Conservation (phyloP, 495 filamentous ascomycete species). For the Talaromyces adpressus region DNA sequence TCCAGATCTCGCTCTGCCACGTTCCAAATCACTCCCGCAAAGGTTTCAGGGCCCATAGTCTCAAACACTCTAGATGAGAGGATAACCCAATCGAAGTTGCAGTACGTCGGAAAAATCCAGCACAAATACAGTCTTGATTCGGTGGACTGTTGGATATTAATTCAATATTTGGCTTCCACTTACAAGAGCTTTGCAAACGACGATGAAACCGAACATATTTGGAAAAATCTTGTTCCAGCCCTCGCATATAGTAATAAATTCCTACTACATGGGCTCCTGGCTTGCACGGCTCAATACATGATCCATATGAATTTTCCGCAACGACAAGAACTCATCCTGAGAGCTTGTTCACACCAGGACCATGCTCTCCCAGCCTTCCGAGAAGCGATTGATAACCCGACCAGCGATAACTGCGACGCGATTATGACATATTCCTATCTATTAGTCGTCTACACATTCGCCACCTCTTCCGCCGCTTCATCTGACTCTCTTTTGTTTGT, state of each 20-base stretch:
- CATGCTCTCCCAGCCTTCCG: constrained; percentile 25
- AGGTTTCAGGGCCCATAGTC: neutral
- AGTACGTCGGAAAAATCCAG: neutral
- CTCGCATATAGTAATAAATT: constrained; percentile 19
- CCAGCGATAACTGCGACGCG: constrained; percentile 23
- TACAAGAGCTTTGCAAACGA: constrained; percentile 14
- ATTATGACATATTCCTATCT: constrained; percentile 27
- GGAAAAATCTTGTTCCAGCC: constrained; percentile 16
- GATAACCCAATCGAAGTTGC: neutral
- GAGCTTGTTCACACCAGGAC: constrained; percentile 21
- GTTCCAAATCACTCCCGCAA: neutral
- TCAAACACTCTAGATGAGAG: neutral
- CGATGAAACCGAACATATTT: constrained; percentile 13
- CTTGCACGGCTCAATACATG: constrained; percentile 25
- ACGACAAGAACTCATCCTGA: constrained; percentile 14
- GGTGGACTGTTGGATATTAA: constrained; percentile 11
- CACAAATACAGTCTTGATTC: constrained; percentile 9
- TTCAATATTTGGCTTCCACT: constrained; percentile 15
- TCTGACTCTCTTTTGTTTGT: constrained; percentile 12
- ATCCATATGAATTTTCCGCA: constrained; percentile 14
- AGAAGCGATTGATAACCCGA: constrained; percentile 16
- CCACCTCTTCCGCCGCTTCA: constrained; percentile 7
- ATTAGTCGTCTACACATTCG: constrained; percentile 23
- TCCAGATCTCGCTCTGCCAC: neutral
- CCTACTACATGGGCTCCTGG: constrained; percentile 28